Evolutionary conservation across 2,329 filamentous ascomycete species (phyloP).

Genomic region (Cercospora sojina): DNA sequence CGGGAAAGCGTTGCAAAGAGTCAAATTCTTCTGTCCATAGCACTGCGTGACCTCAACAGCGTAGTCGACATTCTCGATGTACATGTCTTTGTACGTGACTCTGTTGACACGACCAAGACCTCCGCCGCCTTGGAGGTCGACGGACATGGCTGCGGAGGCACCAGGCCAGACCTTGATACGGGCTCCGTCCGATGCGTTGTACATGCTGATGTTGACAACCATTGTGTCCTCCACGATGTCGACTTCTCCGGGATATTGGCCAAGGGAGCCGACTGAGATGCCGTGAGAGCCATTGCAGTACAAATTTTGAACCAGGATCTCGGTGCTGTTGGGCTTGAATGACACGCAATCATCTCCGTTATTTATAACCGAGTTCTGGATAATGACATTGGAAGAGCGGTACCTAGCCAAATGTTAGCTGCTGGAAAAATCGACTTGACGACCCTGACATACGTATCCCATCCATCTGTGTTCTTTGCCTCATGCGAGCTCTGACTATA

Average conservation of each 20-base stretch:
- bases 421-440: constrained; percentile 48
- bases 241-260: constrained; percentile 62
- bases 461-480: constrained; percentile 60
- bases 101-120: constrained; percentile 63
- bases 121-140: constrained; percentile 65
- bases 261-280: constrained; percentile 69
- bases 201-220: constrained; percentile 41
- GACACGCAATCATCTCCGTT: constrained; percentile 71
- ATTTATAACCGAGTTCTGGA: constrained; percentile 64
- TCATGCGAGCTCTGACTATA: constrained; percentile 52
- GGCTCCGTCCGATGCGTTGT: constrained; percentile 58
- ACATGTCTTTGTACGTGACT: constrained; percentile 64
- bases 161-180: constrained; percentile 75
- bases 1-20: constrained; percentile 60
- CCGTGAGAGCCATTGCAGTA: constrained; percentile 69
- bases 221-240: constrained; percentile 71
- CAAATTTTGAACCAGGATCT: constrained; percentile 66
- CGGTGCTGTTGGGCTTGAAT: constrained; percentile 71
- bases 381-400: constrained; percentile 60
- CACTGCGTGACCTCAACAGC: constrained; percentile 66
- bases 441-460: constrained; percentile 35
- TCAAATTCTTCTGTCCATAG: constrained; percentile 62
- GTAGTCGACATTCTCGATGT: constrained; percentile 62
- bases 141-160: constrained; percentile 54
- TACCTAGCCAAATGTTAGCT: constrained; percentile 41